phyloP scores from a whole-genome alignment of 352 stramenopile genomes.

The Globisporangium nodosum region DNA sequence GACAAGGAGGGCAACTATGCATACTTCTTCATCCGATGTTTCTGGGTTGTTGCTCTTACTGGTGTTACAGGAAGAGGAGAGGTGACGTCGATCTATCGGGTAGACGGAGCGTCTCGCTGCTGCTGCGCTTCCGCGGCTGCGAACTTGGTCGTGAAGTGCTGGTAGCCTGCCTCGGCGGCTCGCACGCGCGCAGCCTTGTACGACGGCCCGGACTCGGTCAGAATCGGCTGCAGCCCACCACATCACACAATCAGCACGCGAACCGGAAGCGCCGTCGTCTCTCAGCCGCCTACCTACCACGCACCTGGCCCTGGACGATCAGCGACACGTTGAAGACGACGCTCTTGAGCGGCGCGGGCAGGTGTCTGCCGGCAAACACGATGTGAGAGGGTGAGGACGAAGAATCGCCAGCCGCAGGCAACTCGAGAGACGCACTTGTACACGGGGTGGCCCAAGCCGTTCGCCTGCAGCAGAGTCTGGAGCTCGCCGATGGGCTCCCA shows the following conservation, averaged over 20 bases:
- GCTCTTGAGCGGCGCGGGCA: slow-evolving; percentile 43
- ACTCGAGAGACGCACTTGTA: slow-evolving; percentile 44
- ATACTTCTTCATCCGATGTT: too few relatives aligned
- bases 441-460: slow-evolving; percentile 52
- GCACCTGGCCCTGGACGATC: slow-evolving; percentile 63
- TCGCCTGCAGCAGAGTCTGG: slow-evolving; percentile 61
- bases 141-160: slow-evolving; percentile 35
- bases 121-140: background rate
- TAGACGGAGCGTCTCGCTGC: background rate
- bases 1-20: too few relatives aligned
- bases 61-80: background rate
- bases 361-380: slow-evolving; percentile 24
- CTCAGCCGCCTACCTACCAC: background rate
- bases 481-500: slow-evolving; percentile 61
- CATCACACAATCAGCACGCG: too few relatives aligned
- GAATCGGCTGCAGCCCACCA: slow-evolving; percentile 20
- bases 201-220: slow-evolving; percentile 39
- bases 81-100: background rate
- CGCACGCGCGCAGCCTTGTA: slow-evolving; percentile 57
- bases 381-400: background rate
- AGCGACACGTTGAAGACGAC: slow-evolving; percentile 44
- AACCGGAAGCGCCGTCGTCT: background rate
- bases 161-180: slow-evolving; percentile 46
- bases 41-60: too few relatives aligned
- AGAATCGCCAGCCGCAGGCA: background rate